Base-by-base conservation (phyloP, 169 alveolate species). In the Plasmodium knowlesi region DNA sequence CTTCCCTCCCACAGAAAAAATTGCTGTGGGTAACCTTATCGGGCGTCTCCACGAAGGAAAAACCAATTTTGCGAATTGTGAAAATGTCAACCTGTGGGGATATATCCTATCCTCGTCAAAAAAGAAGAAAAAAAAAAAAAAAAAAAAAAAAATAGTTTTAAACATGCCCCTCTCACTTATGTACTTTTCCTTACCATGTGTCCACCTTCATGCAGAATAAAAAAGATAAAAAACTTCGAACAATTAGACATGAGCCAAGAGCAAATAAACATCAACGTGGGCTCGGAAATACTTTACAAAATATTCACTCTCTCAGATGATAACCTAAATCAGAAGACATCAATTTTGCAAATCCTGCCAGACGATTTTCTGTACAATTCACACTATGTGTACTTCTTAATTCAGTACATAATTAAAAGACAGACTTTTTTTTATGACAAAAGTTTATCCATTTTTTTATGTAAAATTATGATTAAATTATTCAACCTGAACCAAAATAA, bases 341-440 rank as follows among this genome's bases (percentile, higher is more conserved):
- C 79, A 74, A 85, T 85, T 25, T 73, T 85, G 34, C 85, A 74
- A 8, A 28, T 85, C 39, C 46, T 85, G 39, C 79, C 93, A 50
- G 93, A 85, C n/a, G 93, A 85, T 2, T 32, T 85, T 30, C 67
- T 85, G n/a, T 85, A 85, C 78, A 85, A 85, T 19, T 43, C 93
- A 19, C 32, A 85, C 16, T 85, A 46, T 74, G 71, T 74, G n/a
- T 85, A 85, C 43, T 85, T 73, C 84, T 34, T 85, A 37, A 85
- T 85, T 28, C 84, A 85, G 41, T 85, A 85, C 80, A 74, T 74
- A 50, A 74, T 85, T 85, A 85, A 85, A 85, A 85, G 57, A 37
- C 85, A 85, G 30, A 85, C 85, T 0, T 85, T 85, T 73, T 85
- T 85, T 85, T 85, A 73, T 39, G 85, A 85, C 57, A 19, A 73